Base-by-base conservation (phyloP, 345 rosid species). In the Triadica sebifera region DNA sequence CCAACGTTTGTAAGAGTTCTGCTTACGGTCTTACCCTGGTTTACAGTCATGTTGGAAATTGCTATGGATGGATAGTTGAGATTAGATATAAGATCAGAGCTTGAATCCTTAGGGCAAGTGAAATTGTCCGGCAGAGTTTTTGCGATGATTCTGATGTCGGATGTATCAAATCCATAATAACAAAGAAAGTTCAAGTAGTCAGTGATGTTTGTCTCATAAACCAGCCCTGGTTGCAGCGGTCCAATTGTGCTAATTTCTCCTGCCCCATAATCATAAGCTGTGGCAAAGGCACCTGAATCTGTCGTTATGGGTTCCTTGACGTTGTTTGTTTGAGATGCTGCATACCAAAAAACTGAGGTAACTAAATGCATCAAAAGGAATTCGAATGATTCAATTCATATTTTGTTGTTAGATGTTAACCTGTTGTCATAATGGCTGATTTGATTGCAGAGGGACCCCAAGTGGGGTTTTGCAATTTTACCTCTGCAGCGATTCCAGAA, bases 401-500 rank as follows among this genome's bases (percentile, higher is more conserved):
- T 70, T 52, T 59, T 61, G 15, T 58, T 77, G 6, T 41, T 0
- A 49, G 65, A 57, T 78, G 3, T 59, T 75, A 45, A 90, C 92
- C 92, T 82, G 95, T 88, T n/a, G 98, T 92, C 95, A 89, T 85
- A 43, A 90, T 88, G 75, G 95, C 98, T 12, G 98, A 89, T 85
- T 62, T 86, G 77, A 92, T 81, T 2, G 89, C 92, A 1, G 97
- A 85, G 34, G 97, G 89, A 46, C 83, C 63, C 88, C 89, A 90
- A 0, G 83, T 75, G 9, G 91, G 95, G 72, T 89, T 81, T 24
- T 51, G 85, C 46, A 88, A 82, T 83, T 92, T 92, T 34, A 92
- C 79, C 2, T 75, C 69, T 0, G 92, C 89, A 38, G 86, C 93
- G 53, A 89, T 74, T 43, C 88, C 97, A 5, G 97, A 80, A 56